Conservation (phyloP, 352 stramenopile species). For the Globisporangium nodosum region DNA sequence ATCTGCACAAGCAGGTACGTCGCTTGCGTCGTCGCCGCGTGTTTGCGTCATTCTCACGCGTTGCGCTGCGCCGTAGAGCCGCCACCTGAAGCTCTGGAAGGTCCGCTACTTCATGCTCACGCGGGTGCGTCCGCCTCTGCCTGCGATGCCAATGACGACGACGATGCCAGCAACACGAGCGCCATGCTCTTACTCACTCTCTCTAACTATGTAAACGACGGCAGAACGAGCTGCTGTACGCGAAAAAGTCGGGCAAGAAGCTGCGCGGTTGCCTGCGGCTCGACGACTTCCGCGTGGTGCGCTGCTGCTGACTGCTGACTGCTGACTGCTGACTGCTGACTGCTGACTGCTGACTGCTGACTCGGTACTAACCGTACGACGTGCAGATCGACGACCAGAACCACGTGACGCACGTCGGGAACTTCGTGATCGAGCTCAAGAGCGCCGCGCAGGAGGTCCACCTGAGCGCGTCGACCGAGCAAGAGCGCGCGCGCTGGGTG, state of each 20-base stretch:
- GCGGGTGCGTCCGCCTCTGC: constrained; percentile 28
- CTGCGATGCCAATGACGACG: no score
- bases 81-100: constrained; percentile 84
- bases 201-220: not conserved
- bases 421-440: constrained; percentile 76
- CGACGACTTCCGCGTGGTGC: constrained; percentile 58
- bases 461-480: constrained; percentile 71
- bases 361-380: not conserved
- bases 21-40: not conserved
- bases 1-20: constrained; percentile 78
- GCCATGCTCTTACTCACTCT: not conserved
- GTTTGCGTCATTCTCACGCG: constrained; percentile 1
- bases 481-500: constrained; percentile 65
- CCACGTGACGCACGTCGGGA: constrained; percentile 56
- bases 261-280: constrained; percentile 37
- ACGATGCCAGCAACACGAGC: no score
- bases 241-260: constrained; percentile 81
- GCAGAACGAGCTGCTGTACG: constrained; percentile 71
- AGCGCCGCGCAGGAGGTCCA: constrained; percentile 43
- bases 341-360: not conserved
- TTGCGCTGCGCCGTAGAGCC: constrained; percentile 37
- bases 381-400: constrained; percentile 81
- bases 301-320: constrained; percentile 6
- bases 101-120: constrained; percentile 84
- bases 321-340: not conserved